Percentiles rank a stretch among this genome's conserved stretches.
phyloP scores from a whole-genome alignment of 345 rosid species.

The Mangifera indica region DNA sequence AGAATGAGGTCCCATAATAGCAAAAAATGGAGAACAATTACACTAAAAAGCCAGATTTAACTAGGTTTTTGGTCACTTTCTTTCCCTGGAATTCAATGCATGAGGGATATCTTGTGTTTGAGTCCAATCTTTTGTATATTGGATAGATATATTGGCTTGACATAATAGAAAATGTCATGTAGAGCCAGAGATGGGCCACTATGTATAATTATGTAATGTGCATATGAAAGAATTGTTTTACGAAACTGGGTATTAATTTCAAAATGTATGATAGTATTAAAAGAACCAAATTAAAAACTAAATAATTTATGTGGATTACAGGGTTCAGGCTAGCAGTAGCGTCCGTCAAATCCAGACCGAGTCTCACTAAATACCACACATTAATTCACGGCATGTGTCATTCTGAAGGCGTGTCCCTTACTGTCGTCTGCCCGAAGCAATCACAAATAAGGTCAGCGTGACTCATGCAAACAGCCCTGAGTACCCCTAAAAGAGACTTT shows the following conservation, averaged over 20 bases:
- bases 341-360: background rate
- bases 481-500: background rate
- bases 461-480: background rate
- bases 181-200: background rate
- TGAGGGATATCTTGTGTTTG: background rate
- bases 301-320: no score
- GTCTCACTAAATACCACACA: background rate
- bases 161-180: background rate
- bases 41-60: background rate
- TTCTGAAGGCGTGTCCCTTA: background rate
- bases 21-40: no score
- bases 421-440: constrained; percentile 3
- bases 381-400: constrained; percentile 1
- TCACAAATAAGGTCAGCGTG: background rate
- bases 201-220: no score
- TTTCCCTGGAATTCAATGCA: background rate
- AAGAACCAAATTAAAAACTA: no score
- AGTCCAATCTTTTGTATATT: background rate
- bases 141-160: background rate
- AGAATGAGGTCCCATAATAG: background rate
- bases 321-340: no score
- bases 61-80: background rate
- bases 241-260: background rate
- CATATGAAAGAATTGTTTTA: background rate
- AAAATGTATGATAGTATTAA: no score